Conservation (phyloP, 2,329 filamentous ascomycete genomes). For the Trichoderma semiorbis region DNA sequence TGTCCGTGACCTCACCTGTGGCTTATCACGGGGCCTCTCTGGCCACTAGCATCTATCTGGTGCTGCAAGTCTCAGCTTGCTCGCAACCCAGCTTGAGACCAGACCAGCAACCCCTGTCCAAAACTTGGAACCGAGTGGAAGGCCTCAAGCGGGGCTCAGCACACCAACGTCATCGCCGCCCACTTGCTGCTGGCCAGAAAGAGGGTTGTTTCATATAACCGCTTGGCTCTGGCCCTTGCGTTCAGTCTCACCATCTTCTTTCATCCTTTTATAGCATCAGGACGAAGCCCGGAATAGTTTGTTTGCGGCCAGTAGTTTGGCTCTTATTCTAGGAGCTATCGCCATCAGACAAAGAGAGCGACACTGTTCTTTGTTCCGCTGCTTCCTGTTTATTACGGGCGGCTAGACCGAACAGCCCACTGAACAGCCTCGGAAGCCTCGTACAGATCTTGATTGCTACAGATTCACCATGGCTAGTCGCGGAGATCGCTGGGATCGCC, state of each 20-base stretch:
- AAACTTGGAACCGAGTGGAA: constrained; percentile 16
- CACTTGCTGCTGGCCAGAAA: not conserved
- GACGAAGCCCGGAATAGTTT: not conserved
- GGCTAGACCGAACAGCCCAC: not conserved
- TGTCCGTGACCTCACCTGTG: constrained; percentile 14
- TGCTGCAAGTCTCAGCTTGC: not conserved
- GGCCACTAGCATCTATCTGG: not conserved
- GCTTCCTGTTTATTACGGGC: not conserved
- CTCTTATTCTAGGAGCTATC: not conserved
- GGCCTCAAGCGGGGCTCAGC: constrained; percentile 19
- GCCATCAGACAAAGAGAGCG: not conserved
- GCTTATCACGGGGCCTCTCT: constrained; percentile 14
- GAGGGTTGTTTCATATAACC: constrained; percentile 9
- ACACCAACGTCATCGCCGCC: constrained; percentile 19
- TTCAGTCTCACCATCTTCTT: not conserved
- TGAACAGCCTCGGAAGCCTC: not conserved
- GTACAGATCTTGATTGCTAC: not conserved
- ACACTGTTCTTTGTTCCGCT: not conserved
- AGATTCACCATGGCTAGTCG: constrained; percentile 16
- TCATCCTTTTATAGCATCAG: not conserved
- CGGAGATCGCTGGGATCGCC: constrained; percentile 51
- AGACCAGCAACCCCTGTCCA: constrained; percentile 1
- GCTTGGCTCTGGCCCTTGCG: not conserved
- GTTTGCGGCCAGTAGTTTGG: not conserved
- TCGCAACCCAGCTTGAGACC: not conserved